phyloP scores from a whole-genome alignment of 139 green algal genomes.

The Raphidocelis subcapitata region DNA sequence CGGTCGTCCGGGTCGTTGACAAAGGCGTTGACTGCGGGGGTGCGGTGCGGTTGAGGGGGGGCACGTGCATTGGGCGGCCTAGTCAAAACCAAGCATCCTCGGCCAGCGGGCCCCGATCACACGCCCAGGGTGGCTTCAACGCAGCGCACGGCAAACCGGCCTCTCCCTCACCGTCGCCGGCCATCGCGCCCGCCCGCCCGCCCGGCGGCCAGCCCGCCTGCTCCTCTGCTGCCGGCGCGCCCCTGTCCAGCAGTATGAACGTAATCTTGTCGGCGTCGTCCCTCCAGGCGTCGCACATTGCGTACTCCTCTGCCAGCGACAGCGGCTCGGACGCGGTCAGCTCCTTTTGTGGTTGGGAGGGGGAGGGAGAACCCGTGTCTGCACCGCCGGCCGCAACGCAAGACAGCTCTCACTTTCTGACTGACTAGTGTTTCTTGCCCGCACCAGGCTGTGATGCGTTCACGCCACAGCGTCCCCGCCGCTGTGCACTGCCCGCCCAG shows the following conservation, averaged over 20 bases:
- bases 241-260: constrained; percentile 76
- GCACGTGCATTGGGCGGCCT: too few species aligned
- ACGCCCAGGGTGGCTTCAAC: too few species aligned
- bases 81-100: too few species aligned
- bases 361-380: too few species aligned
- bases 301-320: constrained; percentile 72
- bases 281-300: constrained; percentile 76
- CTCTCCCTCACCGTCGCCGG: constrained; percentile 25
- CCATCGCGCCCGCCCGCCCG: constrained; percentile 27
- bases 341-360: too few species aligned
- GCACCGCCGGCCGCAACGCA: too few species aligned
- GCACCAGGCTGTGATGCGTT: constrained; percentile 62
- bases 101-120: too few species aligned
- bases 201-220: constrained; percentile 35
- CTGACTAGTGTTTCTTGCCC: too few species aligned
- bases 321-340: constrained; percentile 78
- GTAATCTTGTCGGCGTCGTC: constrained; percentile 80
- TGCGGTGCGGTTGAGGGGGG: background rate
- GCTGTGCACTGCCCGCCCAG: too few species aligned
- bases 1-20: constrained; percentile 34
- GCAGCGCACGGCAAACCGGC: too few species aligned
- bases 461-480: too few species aligned
- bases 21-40: constrained; percentile 42
- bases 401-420: too few species aligned
- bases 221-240: constrained; percentile 11